Evolutionary conservation across 1,284 basidiomycete species (phyloP), one percentile per base, ranked within the genome.

Genomic region (Leccinum pseudoinsigne): DNA sequence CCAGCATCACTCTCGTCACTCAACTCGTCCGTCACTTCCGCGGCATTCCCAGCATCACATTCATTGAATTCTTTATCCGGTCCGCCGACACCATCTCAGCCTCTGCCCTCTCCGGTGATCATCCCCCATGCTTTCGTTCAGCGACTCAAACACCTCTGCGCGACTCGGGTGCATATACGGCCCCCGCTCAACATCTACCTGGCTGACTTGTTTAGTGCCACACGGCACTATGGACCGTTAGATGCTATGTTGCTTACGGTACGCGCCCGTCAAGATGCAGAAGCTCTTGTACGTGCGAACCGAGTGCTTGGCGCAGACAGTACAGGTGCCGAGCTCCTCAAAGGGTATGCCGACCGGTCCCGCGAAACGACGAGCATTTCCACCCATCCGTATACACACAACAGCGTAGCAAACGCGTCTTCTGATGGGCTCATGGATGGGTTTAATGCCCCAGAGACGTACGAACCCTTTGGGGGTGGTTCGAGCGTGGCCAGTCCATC

Each of bases 201-300:
- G 6, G 81, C 85, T 11, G 90, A 92, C 71, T 79, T 93, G 34
- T 86, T 93, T 66, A 82, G 87, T 36, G 89, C 91, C 3, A 81
- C 86, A 23, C 83, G 90, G 5, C 88, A 92, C 68, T 86, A 90
- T 69, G 84, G 85, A 1, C 80, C 84, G 60, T 77, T 93, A 14
- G 91, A 93, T 65, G 87, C 82, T 4, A 86, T 83, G 62, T 77
- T 91, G 59, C 79, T 93, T 51, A 89, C 86, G 1, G 80, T 80
- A 21, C 81, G 81, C 34, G 82, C 86, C 0, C 81, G 82, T 64
- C 77, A 79, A 61, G 89, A 92, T 64, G 86, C 86, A 10, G 81
- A 85, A 64, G 83, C 80, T 23, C 79, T 93, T 34, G 79, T 84
- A 10, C 81, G 86, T 16, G 90, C 90, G 3, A 81, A 80, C 60